Evolutionary conservation across 2,329 filamentous ascomycete genomes (phyloP).

Genomic region (Ceratocystis eucalypticola): DNA sequence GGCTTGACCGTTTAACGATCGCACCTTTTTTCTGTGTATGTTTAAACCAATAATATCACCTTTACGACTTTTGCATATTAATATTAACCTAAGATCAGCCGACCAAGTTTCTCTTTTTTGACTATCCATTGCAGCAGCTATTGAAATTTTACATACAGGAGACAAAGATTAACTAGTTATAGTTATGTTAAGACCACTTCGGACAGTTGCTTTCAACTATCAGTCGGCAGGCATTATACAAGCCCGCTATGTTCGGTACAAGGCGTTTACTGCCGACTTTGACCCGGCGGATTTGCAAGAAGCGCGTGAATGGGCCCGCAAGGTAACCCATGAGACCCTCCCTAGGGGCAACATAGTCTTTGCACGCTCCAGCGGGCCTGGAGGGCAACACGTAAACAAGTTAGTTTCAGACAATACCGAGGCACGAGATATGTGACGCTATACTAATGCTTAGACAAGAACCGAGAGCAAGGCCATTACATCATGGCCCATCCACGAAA

Average conservation of each 20-base stretch:
- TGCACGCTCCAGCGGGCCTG: constrained; percentile 46
- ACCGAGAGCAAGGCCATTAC: constrained; percentile 48
- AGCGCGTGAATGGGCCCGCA: constrained; percentile 38
- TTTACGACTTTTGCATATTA: background rate
- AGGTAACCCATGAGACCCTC: constrained; percentile 32
- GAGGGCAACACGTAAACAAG: constrained; percentile 52
- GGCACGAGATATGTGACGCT: background rate
- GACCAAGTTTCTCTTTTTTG: background rate
- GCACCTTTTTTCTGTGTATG: no score
- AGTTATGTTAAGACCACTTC: background rate
- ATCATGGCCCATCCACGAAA: constrained; percentile 36
- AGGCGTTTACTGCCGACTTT: constrained; percentile 37
- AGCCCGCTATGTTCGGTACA: constrained; percentile 29
- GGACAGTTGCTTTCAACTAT: background rate
- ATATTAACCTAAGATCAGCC: constrained; percentile 1
- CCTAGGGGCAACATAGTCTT: constrained; percentile 41
- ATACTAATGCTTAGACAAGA: constrained; percentile 26
- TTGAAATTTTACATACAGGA: background rate
- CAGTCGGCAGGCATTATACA: constrained; percentile 24
- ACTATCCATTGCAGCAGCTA: background rate
- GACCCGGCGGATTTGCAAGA: constrained; percentile 38
- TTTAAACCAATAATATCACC: background rate
- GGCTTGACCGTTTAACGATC: no score
- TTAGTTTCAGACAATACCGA: constrained; percentile 25
- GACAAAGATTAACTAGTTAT: constrained; percentile 5